A percentile compares a stretch with the other conserved stretches of the same genome.
phyloP scores from a whole-genome alignment of 2,329 filamentous ascomycete genomes.

The Penicillium concentricum region DNA sequence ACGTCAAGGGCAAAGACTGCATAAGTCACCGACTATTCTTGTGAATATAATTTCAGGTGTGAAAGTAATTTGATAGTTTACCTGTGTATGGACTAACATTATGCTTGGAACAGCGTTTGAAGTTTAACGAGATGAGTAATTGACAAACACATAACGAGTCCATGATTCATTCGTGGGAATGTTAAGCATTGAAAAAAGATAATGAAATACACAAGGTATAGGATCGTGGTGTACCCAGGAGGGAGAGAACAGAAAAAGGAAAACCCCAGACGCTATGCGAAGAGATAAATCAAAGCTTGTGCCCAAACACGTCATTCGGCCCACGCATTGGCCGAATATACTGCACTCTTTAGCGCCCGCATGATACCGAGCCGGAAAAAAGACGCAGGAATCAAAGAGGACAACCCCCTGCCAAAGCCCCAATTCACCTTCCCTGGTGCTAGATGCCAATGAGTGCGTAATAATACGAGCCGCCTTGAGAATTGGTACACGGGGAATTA shows the following conservation, averaged over 20 bases:
- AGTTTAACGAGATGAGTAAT: background rate
- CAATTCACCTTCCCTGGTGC: background rate
- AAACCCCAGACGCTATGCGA: conserved; percentile 42
- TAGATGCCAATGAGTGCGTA: background rate
- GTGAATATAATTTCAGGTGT: background rate
- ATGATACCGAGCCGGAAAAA: background rate
- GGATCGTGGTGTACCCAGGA: conserved; percentile 4
- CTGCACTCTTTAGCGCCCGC: conserved; percentile 16
- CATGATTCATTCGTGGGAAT: background rate
- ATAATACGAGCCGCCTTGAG: background rate
- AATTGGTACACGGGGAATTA: background rate
- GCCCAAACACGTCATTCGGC: conserved; percentile 10
- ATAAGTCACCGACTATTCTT: background rate
- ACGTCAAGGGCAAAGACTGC: background rate
- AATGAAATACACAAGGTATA: conserved; percentile 15
- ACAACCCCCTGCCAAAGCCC: background rate
- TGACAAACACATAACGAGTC: background rate
- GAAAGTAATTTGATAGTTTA: background rate
- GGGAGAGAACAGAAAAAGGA: conserved; percentile 17
- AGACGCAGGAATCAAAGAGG: background rate
- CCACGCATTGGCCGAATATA: conserved; percentile 9
- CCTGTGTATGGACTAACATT: background rate
- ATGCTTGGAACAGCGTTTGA: background rate
- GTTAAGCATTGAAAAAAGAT: background rate
- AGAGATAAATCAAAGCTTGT: conserved; percentile 31